Conservation (phyloP, 2,329 filamentous ascomycete species). For the Periconia macrospinosa region DNA sequence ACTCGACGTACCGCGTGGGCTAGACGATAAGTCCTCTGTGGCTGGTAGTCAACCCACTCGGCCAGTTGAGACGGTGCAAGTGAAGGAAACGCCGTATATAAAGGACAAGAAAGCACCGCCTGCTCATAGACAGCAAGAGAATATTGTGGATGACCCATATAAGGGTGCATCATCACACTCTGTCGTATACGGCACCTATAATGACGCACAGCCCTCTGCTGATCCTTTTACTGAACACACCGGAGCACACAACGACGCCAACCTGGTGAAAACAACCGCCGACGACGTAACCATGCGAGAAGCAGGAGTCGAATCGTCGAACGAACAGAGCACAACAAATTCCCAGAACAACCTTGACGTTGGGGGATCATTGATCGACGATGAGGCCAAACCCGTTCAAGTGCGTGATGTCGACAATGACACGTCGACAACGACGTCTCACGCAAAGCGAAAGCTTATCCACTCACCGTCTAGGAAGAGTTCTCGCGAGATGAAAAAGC, state of each 20-base stretch:
- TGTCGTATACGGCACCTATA: constrained; percentile 28
- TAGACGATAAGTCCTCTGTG: constrained; percentile 22
- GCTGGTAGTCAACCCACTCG: not conserved
- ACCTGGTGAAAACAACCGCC: too few relatives aligned
- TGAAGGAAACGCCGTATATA: constrained; percentile 32
- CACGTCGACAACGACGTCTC: not conserved
- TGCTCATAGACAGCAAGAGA: constrained; percentile 4
- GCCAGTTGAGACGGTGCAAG: constrained; percentile 21
- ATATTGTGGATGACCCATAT: constrained; percentile 13
- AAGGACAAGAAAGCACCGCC: constrained; percentile 16
- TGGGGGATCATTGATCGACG: too few relatives aligned
- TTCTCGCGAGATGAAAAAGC: constrained; percentile 22
- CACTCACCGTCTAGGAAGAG: constrained; percentile 19
- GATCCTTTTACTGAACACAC: not conserved
- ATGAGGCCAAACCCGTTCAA: not conserved
- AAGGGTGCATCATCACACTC: constrained; percentile 27
- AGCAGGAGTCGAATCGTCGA: too few relatives aligned
- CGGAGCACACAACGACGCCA: not conserved
- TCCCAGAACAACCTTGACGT: too few relatives aligned
- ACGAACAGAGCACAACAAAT: too few relatives aligned
- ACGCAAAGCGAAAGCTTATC: constrained; percentile 26
- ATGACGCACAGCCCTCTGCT: constrained; percentile 10
- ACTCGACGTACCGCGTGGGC: constrained; percentile 32
- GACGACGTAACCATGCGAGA: too few relatives aligned
- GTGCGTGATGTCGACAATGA: not conserved